Percentiles rank a stretch among this genome's conserved stretches.
Conservation (phyloP, 805 yeast genomes). For the Tetrapisispora arboricola region DNA sequence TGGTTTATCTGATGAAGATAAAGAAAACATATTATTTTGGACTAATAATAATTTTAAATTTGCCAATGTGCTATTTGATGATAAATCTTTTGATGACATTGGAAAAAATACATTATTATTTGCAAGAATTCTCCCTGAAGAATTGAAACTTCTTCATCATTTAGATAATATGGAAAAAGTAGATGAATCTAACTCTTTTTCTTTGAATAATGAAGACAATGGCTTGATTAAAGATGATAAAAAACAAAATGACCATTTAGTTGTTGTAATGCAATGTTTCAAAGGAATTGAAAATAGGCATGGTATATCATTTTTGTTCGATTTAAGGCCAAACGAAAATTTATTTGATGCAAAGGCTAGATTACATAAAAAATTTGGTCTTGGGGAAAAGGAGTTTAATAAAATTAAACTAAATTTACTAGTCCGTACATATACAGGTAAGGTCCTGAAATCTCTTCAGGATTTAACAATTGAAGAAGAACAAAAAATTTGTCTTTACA, state of each 20-base stretch:
- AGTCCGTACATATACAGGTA: constrained; percentile 26
- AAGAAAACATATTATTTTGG: constrained; percentile 47
- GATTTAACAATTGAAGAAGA: constrained; percentile 44
- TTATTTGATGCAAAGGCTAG: constrained; percentile 54
- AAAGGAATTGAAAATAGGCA: constrained; percentile 58
- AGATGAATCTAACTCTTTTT: constrained; percentile 2
- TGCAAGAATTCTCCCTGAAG: constrained; percentile 39
- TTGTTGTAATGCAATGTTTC: constrained; percentile 68
- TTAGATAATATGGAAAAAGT: constrained; percentile 9
- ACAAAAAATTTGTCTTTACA: constrained; percentile 38
- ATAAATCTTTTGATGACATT: constrained; percentile 32
- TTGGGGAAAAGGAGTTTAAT: constrained; percentile 70
- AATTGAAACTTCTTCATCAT: constrained; percentile 20
- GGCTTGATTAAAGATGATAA: constrained; percentile 9
- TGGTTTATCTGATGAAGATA: constrained; percentile 38
- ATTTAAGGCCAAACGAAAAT: constrained; percentile 56
- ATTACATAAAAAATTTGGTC: constrained; percentile 58
- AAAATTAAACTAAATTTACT: constrained; percentile 47
- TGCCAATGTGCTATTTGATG: constrained; percentile 28
- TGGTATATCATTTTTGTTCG: constrained; percentile 78
- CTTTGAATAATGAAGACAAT: constrained; percentile 6
- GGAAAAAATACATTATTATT: constrained; percentile 33
- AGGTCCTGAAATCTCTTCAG: constrained; percentile 28
- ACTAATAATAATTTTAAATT: constrained; percentile 32
- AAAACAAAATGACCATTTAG: constrained; percentile 28